phyloP scores from a whole-genome alignment of 257 asterid genomes.

The Solanum ossicruentum region DNA sequence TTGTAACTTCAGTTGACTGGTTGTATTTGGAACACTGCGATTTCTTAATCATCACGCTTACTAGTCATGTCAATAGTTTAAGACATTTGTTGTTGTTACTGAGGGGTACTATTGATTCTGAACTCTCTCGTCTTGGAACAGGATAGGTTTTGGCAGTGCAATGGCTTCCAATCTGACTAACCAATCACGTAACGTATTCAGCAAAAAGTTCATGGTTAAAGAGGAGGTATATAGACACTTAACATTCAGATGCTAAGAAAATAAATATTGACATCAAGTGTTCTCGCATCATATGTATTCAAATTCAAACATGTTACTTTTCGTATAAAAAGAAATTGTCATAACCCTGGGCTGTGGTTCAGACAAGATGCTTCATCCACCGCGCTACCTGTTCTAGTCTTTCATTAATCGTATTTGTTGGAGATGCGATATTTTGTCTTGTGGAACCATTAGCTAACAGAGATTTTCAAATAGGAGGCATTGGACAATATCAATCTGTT shows the following conservation, averaged over 20 bases:
- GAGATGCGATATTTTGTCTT: background rate
- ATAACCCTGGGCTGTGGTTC: background rate
- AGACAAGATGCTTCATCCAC: background rate
- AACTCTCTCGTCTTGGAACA: constrained; percentile 11
- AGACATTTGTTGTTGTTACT: background rate
- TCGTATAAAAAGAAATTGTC: background rate
- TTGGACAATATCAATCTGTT: constrained; percentile 78
- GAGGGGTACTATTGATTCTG: background rate
- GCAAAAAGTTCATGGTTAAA: constrained; percentile 60
- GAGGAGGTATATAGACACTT: constrained; percentile 39
- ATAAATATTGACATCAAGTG: background rate
- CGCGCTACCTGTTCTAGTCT: background rate
- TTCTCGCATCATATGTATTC: background rate
- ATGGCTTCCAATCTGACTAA: constrained; percentile 93
- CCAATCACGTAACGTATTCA: constrained; percentile 79
- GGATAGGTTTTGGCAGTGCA: constrained; percentile 82
- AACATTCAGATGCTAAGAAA: background rate
- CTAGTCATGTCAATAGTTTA: background rate
- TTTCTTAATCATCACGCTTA: background rate
- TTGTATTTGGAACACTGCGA: background rate
- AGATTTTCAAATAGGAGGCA: constrained; percentile 36
- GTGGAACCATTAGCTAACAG: background rate
- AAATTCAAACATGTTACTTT: background rate
- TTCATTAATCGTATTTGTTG: background rate
- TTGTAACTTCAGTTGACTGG: background rate